These are phyloP conservation scores for Tillandsia fasciculata DNA, from an alignment of 176 grass and related monocot species.

Conservation along the genomic window DNA sequence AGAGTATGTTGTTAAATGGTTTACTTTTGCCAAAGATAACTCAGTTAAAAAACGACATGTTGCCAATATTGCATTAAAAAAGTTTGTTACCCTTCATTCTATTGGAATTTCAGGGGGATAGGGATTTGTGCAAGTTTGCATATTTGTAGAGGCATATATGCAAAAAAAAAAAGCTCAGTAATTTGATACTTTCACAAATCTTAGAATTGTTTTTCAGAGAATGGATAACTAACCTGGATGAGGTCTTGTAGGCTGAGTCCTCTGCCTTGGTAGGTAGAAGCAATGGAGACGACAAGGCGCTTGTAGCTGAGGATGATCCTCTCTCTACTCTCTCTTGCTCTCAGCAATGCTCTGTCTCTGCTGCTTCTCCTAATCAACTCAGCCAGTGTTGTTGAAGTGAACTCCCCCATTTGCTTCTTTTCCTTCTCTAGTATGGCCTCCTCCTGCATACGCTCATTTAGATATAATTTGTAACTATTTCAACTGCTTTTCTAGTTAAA, in stretches of 20 bases:
- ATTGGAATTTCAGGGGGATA: too few species aligned
- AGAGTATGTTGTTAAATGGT: too few species aligned
- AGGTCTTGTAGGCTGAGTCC: conserved; percentile 25
- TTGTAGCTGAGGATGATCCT: conserved; percentile 32
- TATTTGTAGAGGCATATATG: too few species aligned
- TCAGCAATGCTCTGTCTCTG: conserved; percentile 24
- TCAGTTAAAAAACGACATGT: too few species aligned
- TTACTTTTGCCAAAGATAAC: too few species aligned
- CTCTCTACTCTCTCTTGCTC: conserved; percentile 27
- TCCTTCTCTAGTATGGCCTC: conserved; percentile 4
- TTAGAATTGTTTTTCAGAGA: neutral
- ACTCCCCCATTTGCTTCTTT: neutral
- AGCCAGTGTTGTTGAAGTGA: neutral
- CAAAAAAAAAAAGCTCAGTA: too few species aligned
- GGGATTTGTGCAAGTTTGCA: too few species aligned
- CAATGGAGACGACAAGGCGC: conserved; percentile 27
- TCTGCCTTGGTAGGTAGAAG: conserved; percentile 21
- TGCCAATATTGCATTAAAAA: too few species aligned
- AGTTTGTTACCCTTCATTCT: too few species aligned
- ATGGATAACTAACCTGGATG: conserved; percentile 18
- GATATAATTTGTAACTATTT: neutral
- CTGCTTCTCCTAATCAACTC: neutral
- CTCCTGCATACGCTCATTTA: conserved; percentile 1
- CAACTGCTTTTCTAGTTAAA: neutral
- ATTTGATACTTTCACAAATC: neutral